phyloP scores from a whole-genome alignment of 2,329 filamentous ascomycete genomes.

The Venturiaceae sp. region DNA sequence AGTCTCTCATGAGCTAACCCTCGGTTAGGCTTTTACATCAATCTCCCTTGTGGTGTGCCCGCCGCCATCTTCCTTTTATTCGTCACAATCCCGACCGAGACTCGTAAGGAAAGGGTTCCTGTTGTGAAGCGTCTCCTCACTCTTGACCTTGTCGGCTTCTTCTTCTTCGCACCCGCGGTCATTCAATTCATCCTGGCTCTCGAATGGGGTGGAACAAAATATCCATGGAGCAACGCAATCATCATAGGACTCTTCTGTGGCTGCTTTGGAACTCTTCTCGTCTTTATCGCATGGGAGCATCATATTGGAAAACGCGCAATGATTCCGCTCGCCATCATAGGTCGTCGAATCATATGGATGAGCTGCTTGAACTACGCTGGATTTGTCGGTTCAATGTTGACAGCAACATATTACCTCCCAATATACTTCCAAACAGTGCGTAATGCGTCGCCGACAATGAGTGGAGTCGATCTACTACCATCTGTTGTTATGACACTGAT shows the following conservation, averaged over 20 bases:
- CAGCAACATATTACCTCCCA: slow-evolving; percentile 37
- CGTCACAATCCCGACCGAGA: slow-evolving; percentile 7
- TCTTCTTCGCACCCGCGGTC: not conserved
- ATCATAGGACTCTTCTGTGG: slow-evolving; percentile 15
- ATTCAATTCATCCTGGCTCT: slow-evolving; percentile 24
- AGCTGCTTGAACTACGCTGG: slow-evolving; percentile 20
- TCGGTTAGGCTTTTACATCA: slow-evolving; percentile 23
- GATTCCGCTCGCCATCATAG: slow-evolving; percentile 13
- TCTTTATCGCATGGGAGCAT: slow-evolving; percentile 24
- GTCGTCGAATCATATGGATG: not conserved
- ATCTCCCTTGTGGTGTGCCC: slow-evolving; percentile 15
- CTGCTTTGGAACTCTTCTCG: slow-evolving; percentile 6
- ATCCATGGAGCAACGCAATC: slow-evolving; percentile 20
- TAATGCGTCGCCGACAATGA: slow-evolving; percentile 25
- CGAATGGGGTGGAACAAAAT: slow-evolving; percentile 35
- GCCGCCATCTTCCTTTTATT: slow-evolving; percentile 10
- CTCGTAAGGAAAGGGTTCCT: slow-evolving; percentile 13
- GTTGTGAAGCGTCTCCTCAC: slow-evolving; percentile 1
- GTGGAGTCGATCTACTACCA: slow-evolving; percentile 23
- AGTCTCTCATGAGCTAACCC: not conserved
- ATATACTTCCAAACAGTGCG: slow-evolving; percentile 35
- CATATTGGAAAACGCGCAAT: slow-evolving; percentile 16
- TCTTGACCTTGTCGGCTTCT: slow-evolving; percentile 21
- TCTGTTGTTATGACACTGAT: slow-evolving; percentile 25
- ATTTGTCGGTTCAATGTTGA: slow-evolving; percentile 16